phyloP scores from a whole-genome alignment of 2,329 filamentous ascomycete genomes.

The Byssothecium circinans region DNA sequence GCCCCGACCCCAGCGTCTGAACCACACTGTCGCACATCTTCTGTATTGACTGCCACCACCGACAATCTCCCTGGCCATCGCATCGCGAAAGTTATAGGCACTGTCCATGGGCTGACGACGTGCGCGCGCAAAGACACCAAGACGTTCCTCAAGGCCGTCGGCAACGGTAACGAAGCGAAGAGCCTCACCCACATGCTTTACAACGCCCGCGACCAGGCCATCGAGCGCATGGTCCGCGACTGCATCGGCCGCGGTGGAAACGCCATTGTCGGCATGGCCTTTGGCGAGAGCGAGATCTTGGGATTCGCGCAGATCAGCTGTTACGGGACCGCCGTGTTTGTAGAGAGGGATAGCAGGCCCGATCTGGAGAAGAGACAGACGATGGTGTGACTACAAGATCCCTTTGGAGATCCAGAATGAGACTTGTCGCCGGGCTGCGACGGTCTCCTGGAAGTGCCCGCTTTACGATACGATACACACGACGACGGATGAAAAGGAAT shows the following conservation, averaged over 20 bases:
- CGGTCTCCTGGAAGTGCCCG: constrained; percentile 2
- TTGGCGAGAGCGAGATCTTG: constrained; percentile 37
- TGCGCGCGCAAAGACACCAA: constrained; percentile 39
- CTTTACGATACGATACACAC: constrained; percentile 2
- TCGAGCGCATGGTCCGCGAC: constrained; percentile 39
- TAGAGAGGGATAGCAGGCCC: constrained; percentile 26
- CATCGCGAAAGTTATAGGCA: constrained; percentile 29
- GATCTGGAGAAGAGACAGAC: constrained; percentile 16
- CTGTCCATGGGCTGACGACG: constrained; percentile 37
- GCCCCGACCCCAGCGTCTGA: constrained; percentile 25
- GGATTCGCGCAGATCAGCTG: constrained; percentile 38
- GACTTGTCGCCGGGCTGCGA: background rate
- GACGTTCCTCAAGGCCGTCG: constrained; percentile 36
- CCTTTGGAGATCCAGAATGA: constrained; percentile 5
- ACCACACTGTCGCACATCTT: constrained; percentile 29
- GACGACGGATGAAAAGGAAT: background rate
- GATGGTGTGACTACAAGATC: constrained; percentile 15
- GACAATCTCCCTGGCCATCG: constrained; percentile 30
- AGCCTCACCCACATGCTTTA: constrained; percentile 35
- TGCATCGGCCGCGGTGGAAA: constrained; percentile 36
- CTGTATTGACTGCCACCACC: constrained; percentile 35
- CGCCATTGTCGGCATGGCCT: constrained; percentile 33
- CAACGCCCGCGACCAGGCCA: constrained; percentile 37
- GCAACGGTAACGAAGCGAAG: constrained; percentile 35
- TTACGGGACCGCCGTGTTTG: constrained; percentile 37